These are phyloP conservation scores for Saitozyma sp. DNA, from an alignment of 768 basidiomycete genomes.

Conservation along the genomic window DNA sequence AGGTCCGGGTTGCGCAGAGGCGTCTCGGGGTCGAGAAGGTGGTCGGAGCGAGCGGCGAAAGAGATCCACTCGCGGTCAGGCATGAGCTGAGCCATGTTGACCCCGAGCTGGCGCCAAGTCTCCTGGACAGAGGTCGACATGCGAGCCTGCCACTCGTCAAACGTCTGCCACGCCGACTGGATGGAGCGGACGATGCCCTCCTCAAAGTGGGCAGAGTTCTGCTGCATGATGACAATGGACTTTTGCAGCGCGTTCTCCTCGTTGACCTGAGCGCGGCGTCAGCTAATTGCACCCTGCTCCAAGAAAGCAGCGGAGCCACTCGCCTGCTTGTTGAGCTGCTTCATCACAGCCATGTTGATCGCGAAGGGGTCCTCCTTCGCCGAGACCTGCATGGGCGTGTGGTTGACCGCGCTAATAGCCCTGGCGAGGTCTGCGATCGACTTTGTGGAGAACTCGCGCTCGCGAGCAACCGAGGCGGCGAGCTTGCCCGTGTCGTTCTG, in stretches of 20 bases:
- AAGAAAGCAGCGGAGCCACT: slow-evolving; percentile 8
- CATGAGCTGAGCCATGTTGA: slow-evolving; percentile 72
- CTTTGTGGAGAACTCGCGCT: slow-evolving; percentile 82
- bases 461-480: slow-evolving; percentile 85
- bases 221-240: slow-evolving; percentile 96
- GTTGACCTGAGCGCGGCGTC: slow-evolving; percentile 60
- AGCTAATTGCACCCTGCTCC: background rate
- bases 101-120: slow-evolving; percentile 69
- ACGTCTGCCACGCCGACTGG: slow-evolving; percentile 96
- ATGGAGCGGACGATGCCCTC: slow-evolving; percentile 92
- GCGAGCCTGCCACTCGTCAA: slow-evolving; percentile 77
- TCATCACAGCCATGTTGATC: slow-evolving; percentile 49
- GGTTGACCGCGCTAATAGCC: slow-evolving; percentile 86
- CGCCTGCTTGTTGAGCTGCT: slow-evolving; percentile 60
- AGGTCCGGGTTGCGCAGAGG: slow-evolving; percentile 62
- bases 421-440: slow-evolving; percentile 83
- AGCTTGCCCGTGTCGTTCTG: slow-evolving; percentile 95
- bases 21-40: slow-evolving; percentile 94
- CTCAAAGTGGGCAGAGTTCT: slow-evolving; percentile 94
- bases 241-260: slow-evolving; percentile 99
- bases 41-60: slow-evolving; percentile 88
- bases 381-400: slow-evolving; percentile 83
- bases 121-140: slow-evolving; percentile 72
- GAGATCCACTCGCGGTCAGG: slow-evolving; percentile 94
- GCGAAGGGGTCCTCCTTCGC: slow-evolving; percentile 80